Base-by-base conservation (phyloP, 2,329 filamentous ascomycete species). In the Aureobasidium sp. region DNA sequence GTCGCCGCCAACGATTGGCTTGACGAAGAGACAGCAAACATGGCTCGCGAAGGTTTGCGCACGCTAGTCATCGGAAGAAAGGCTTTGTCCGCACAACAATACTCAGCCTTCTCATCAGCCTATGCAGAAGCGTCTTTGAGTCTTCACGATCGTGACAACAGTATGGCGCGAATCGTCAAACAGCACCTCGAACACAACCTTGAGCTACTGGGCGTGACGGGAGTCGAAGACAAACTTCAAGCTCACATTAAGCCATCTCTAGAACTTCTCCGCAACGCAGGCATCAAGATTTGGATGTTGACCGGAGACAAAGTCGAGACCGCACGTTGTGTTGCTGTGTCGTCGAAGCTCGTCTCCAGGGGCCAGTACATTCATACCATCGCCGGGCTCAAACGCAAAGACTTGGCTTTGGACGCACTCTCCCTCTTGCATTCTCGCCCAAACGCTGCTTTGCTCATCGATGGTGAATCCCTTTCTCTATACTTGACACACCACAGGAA, bases 251-350 rank as follows among this genome's bases (percentile, higher is more conserved):
- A 97, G 74, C 89, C 93, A 1, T 96, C 91, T 0, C 81, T 99
- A 6, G 95, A 99, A 74, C 84, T 99, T 5, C 83, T 99, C 58
- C 90, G 94, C 67, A 99, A 99, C 70, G 94, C 94, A 0, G 94
- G 94, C 29, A 94, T 99, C 77, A 97, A 97, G 75, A 97, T 99
- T 56, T 99, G 94, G 94, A 99, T 99, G 94, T 80, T 99, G 72
- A 99, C 94, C 0, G 94, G 94, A 51, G 94, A 99, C 80, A 99
- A 99, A 76, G 90, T 99, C 2, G 94, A 99, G 76, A 99, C 94
- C 15, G 94, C 94, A 17, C 87, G 94, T 39, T 99, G 94, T 75
- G 93, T 99, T 14, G 95, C 94, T 1, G 89, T 99, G 47, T 95
- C 89, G 70, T 92, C 93, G 34, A 97, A 97, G 74, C 83, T 99